Base-by-base conservation (phyloP, 2,329 filamentous ascomycete species). In the Teratosphaeriaceae sp. region DNA sequence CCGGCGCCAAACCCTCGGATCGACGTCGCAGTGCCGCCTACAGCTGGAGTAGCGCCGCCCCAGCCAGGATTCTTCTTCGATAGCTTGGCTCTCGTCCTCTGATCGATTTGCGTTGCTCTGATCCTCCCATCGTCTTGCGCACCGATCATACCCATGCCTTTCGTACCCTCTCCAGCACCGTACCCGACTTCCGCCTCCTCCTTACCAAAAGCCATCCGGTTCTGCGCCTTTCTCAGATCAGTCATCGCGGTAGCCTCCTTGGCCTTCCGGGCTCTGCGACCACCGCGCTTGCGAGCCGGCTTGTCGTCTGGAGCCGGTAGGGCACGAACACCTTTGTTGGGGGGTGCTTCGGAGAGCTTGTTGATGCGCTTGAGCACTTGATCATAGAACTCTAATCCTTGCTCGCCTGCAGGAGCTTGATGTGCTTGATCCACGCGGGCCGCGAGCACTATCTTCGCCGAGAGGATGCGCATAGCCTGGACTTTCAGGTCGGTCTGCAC, bases 191-290 rank as follows among this genome's bases (percentile, higher is more conserved):
- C 92, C 56, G 80, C 83, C 66, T 98, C 92, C 65, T 97, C 90
- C 63, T 94, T 92, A 45, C 89, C 89, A 59, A 98, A 98, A 0
- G 83, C 88, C 78, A 98, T 84, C 42, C 92, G 80, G 68, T 98
- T 98, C 67, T 97, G 92, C 3, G 88, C 88, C 65, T 97, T 96
- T 52, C 89, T 82, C 22, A 98, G 72, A 43, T 98, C 92, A 0
- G 92, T 98, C 88, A 96, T 94, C 47, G 92, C 90, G 5, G 87
- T 87, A 3, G 90, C 89, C 65, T 95, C 92, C 75, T 98, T 98
- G 47, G 90, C 90, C 65, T 95, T 95, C 44, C 92, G 75, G 11
- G 89, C 92, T 52, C 88, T 76, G 43, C 90, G 76, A 40, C 92
- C 92, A 64, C 92, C 92, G 51, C 92, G 85, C 65, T 98, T 98